Conservation (phyloP, 495 filamentous ascomycete species). For the Aspergillus kassunensis region DNA sequence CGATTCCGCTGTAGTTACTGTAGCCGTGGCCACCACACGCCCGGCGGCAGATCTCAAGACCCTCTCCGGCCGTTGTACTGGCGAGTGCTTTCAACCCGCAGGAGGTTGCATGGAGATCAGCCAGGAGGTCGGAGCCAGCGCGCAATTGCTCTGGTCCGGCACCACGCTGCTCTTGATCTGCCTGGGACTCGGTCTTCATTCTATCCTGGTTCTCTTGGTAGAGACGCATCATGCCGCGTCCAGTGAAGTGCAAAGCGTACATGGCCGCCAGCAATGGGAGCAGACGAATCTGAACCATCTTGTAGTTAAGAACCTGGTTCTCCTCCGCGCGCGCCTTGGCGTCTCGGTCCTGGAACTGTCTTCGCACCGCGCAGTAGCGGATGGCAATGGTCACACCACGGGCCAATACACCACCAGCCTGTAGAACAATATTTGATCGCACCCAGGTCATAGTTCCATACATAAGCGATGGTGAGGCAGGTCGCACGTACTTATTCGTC, state of each 20-base stretch:
- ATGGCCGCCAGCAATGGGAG: constrained; percentile 68
- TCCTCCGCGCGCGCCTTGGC: constrained; percentile 53
- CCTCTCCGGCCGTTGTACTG: constrained; percentile 63
- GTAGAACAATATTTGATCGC: constrained; percentile 65
- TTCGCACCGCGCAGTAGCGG: constrained; percentile 62
- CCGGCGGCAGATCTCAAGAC: constrained; percentile 65
- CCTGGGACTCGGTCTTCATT: constrained; percentile 46
- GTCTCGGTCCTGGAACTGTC: constrained; percentile 70
- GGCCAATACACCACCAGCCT: constrained; percentile 63
- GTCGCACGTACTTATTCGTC: constrained; percentile 59
- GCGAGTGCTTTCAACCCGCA: constrained; percentile 69
- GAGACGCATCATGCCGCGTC: constrained; percentile 61
- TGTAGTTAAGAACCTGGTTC: constrained; percentile 70
- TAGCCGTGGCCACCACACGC: constrained; percentile 76
- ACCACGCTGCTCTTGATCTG: constrained; percentile 45
- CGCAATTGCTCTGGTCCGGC: constrained; percentile 62
- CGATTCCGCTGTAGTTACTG: constrained; percentile 64
- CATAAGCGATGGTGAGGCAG: constrained; percentile 58
- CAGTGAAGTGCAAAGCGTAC: constrained; percentile 72
- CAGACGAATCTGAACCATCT: constrained; percentile 69
- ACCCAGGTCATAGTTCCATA: constrained; percentile 74
- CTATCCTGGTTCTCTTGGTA: constrained; percentile 63
- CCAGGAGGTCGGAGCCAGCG: constrained; percentile 60
- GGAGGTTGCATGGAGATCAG: constrained; percentile 70
- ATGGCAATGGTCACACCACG: constrained; percentile 72